Evolutionary conservation across 164 flowering plant species (phyloP).

Genomic region (Pachysandra terminalis): DNA sequence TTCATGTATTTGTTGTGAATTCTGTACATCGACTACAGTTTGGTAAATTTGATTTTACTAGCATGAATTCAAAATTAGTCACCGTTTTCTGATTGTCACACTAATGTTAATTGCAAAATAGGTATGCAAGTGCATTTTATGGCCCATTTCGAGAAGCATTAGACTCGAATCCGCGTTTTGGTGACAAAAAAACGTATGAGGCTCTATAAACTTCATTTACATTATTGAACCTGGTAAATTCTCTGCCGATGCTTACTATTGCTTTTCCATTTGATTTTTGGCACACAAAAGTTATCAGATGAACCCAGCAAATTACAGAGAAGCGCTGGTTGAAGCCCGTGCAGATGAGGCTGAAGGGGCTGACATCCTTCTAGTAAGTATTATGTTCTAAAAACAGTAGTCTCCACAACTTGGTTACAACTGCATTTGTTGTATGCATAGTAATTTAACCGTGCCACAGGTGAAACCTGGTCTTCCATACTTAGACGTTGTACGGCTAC

Average conservation of each 20-base stretch:
- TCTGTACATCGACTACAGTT: background rate
- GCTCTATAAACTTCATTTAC: background rate
- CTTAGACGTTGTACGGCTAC: conserved; percentile 84
- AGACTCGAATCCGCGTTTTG: conserved; percentile 98
- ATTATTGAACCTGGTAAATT: conserved; percentile 3
- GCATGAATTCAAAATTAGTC: background rate
- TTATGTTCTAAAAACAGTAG: conserved; percentile 1
- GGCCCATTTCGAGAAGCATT: conserved; percentile 96
- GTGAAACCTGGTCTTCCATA: conserved; percentile 97
- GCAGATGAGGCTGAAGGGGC: conserved; percentile 95
- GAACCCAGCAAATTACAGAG: conserved; percentile 96
- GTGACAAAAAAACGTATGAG: conserved; percentile 93
- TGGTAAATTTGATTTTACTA: background rate
- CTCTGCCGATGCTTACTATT: conserved; percentile 16
- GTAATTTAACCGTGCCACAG: conserved; percentile 27
- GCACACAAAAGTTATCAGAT: conserved; percentile 75
- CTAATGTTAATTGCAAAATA: conserved; percentile 22
- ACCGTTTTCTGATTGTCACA: background rate
- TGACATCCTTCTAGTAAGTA: conserved; percentile 83
- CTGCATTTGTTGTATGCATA: background rate
- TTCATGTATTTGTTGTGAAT: background rate
- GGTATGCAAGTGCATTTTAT: conserved; percentile 96
- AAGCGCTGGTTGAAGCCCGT: conserved; percentile 71
- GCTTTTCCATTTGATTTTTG: conserved; percentile 15
- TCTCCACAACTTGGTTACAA: background rate